Percentiles rank a stretch among this genome's conserved stretches.
Evolutionary conservation across 176 grass and related monocot genomes (phyloP).

Genomic region (Aegilops umbellulata): DNA sequence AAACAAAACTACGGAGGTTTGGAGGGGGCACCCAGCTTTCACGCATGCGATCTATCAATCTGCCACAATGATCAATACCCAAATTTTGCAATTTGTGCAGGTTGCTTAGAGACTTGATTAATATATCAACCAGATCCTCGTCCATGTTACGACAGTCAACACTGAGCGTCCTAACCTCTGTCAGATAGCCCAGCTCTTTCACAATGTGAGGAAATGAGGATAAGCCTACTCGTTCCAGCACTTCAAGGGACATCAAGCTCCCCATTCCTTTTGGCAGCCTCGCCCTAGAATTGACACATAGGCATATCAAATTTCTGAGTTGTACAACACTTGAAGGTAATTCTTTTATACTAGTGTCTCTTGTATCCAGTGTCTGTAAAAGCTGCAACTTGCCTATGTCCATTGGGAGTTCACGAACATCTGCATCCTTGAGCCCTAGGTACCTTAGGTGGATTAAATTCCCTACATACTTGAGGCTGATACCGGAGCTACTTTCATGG

Average conservation of each 20-base stretch:
- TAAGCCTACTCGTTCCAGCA: too few relatives aligned
- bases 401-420: not conserved
- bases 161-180: rapidly evolving
- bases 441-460: not conserved
- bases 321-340: too few relatives aligned
- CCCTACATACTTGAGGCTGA: not conserved
- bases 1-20: not conserved
- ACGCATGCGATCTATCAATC: not conserved
- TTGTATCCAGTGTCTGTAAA: too few relatives aligned
- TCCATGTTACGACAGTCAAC: not conserved
- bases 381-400: not conserved
- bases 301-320: too few relatives aligned
- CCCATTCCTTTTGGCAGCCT: too few relatives aligned
- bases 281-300: rapidly evolving
- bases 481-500: too few relatives aligned
- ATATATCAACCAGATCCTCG: too few relatives aligned
- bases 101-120: not conserved
- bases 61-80: rapidly evolving
- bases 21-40: not conserved
- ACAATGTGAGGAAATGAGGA: too few relatives aligned
- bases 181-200: not conserved
- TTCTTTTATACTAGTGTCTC: not conserved
- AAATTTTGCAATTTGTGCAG: not conserved
- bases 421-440: not conserved
- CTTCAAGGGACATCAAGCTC: too few relatives aligned